Evolutionary conservation across 345 rosid species (phyloP).

Genomic region (Salix udensis): DNA sequence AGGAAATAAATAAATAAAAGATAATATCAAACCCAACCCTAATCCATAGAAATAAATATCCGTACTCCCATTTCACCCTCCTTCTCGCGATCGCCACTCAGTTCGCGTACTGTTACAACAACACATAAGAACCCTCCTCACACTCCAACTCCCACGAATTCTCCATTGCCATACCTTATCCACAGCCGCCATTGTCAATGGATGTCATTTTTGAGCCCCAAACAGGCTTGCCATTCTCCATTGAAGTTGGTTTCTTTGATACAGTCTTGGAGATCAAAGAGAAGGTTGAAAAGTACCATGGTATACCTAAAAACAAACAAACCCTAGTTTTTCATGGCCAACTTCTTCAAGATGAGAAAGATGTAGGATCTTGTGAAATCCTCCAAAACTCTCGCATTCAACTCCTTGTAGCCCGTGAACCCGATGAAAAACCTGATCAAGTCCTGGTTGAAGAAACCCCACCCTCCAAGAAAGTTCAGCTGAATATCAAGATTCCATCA

Average conservation of each 20-base stretch:
- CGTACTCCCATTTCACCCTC: too few species aligned
- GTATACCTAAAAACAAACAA: constrained; percentile 51
- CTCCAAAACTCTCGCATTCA: constrained; percentile 59
- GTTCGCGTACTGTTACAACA: constrained; percentile 14
- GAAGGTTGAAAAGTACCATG: constrained; percentile 62
- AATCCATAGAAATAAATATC: too few species aligned
- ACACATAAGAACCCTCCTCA: neutral
- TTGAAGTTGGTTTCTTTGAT: constrained; percentile 75
- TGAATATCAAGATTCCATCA: constrained; percentile 36
- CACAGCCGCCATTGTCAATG: constrained; percentile 24
- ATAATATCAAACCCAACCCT: too few species aligned
- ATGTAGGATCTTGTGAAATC: constrained; percentile 53
- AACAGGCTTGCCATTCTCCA: constrained; percentile 51
- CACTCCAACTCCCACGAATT: neutral
- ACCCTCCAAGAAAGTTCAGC: constrained; percentile 30
- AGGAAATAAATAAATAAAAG: too few species aligned
- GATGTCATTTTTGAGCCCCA: constrained; percentile 63
- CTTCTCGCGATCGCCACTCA: constrained; percentile 11
- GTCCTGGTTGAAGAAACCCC: constrained; percentile 29
- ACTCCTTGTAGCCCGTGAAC: constrained; percentile 36
- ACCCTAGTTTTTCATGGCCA: constrained; percentile 61
- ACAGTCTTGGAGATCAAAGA: constrained; percentile 71
- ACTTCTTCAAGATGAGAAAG: constrained; percentile 54
- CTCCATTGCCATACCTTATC: neutral
- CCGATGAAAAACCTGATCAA: constrained; percentile 1